Conservation (phyloP, 1,284 basidiomycete species). For the Stygiomarasmius scandens region DNA sequence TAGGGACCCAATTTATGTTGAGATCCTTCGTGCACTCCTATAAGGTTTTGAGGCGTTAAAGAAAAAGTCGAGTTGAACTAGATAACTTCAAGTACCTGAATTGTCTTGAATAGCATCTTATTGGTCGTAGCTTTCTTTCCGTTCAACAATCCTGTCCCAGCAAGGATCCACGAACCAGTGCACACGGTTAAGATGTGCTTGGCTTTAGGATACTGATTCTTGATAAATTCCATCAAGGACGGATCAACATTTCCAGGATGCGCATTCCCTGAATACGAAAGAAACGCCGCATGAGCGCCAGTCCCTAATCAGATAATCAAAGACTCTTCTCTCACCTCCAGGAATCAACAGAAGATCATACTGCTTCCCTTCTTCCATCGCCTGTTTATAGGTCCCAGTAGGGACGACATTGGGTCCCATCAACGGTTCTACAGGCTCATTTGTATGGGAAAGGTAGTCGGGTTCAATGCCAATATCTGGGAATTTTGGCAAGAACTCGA, state of each 20-base stretch:
- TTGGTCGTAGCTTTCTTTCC: conserved; percentile 29
- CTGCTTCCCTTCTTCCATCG: conserved; percentile 14
- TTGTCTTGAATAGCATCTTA: conserved; percentile 19
- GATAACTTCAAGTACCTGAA: conserved; percentile 17
- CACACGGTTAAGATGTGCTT: conserved; percentile 27
- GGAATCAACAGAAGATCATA: conserved; percentile 29
- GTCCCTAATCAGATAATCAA: too few relatives aligned
- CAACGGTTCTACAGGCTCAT: conserved; percentile 19
- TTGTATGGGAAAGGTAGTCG: conserved; percentile 23
- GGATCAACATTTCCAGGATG: neutral
- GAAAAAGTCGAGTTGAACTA: too few relatives aligned
- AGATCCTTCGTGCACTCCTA: conserved; percentile 18
- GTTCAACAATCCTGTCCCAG: conserved; percentile 24
- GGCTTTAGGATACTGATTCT: conserved; percentile 21
- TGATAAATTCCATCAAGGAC: conserved; percentile 21
- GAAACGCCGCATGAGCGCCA: too few relatives aligned
- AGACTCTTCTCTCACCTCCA: conserved; percentile 25
- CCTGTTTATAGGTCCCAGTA: conserved; percentile 21
- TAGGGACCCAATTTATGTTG: conserved; percentile 32
- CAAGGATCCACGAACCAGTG: conserved; percentile 28
- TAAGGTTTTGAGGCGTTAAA: too few relatives aligned
- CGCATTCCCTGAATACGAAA: neutral
- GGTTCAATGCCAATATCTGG: conserved; percentile 20
- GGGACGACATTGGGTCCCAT: conserved; percentile 22
- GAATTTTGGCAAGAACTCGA: neutral